Evolutionary conservation across 78 protist species (phyloP), one percentile per base, ranked within the genome.

Genomic region (Chrysochromulina parva): DNA sequence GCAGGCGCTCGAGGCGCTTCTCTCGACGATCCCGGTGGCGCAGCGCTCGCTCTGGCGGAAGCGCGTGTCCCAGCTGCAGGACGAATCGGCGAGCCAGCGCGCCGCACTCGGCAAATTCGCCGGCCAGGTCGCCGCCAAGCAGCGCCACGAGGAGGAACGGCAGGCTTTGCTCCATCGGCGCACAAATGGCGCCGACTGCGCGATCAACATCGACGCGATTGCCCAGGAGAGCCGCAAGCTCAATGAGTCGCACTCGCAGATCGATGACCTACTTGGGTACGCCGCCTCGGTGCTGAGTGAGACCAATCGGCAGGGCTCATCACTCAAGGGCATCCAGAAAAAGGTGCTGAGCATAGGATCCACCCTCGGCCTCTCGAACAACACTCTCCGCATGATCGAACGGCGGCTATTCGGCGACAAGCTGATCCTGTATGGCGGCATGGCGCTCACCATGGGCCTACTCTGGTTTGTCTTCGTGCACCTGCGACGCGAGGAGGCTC

Each of bases 71-170:
- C 28, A 74, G 57, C 82, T 74, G 50, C 82, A 48, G 55, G 82
- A 74, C 26, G 57, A 74, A 55, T 74, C 82, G 82, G 22, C 26
- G n/a, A 74, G 82, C 55, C 82, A 74, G 82, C 55, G 82, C 57
- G 82, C 82, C 28, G 82, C 82, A 22, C 82, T 74, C 57, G 6
- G 38, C 6, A 38, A 19, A 4, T 74, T 74, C 57, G 3, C 82
- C n/a, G 1, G 26, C n/a, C 13, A 17, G 26, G 55, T 19, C 13
- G 57, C 6, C 13, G 3, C 2, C 28, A 53, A 17, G 82, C 82
- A 74, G 82, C 82, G 82, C 57, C 57, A 74, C 57, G 65, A 16
- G 86, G 86, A 50, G 86, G 86, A 78, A 48, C 58, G 86, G 26
- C n/a, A 48, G 52, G 84, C 84, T 16, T 57, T 74, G 38, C 19